Base-by-base conservation (phyloP, 129 eudicot genomes). In the Logfia minima region DNA sequence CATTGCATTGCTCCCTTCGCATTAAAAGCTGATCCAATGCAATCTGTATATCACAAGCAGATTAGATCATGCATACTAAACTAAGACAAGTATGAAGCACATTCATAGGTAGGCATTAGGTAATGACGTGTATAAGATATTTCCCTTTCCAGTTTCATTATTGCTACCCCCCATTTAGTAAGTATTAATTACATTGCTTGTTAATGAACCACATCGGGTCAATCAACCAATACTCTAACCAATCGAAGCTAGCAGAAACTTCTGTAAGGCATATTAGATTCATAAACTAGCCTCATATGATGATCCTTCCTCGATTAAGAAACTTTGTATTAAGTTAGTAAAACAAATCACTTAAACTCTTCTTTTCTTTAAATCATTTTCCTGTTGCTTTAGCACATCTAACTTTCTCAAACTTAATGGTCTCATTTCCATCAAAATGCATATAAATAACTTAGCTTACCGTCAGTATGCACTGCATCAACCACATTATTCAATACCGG, bases 1-100 rank as follows among this genome's bases (percentile, higher is more conserved):
- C 97, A 91, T 81, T 91, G 94, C 97, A 91, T 91, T 63, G 80
- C 82, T 81, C 94, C 97, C 79, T 91, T 88, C 31, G 79, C 37
- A 74, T 91, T 91, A 67, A 91, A 91, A 61, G 93, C 97, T 10
- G 97, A 91, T 37, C 97, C 97, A 24, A 91, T 91, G 87, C 93
- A 91, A 85, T 88, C 97, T 91, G 88, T 34, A 77, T 71, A 31
- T 80, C 43, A 65, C 74, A 80, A 53, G n/a, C 73, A 53, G 74
- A 51, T 65, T 66, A 79, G 31, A 80, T 29, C 68, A 37, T 22
- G 32, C 64, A 77, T 72, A 68, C 28, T 18, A 35, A 31, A 70
- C 21, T 48, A 23, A 68, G 29, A 71, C 56, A 39, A 24, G 16
- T 51, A 58, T 79, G 68, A 59, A 58, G 41, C 14, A 70, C 69